These are phyloP conservation scores for Parasitella parasitica DNA, from an alignment of 371 early-diverging fungal genomes.

Conservation along the genomic window DNA sequence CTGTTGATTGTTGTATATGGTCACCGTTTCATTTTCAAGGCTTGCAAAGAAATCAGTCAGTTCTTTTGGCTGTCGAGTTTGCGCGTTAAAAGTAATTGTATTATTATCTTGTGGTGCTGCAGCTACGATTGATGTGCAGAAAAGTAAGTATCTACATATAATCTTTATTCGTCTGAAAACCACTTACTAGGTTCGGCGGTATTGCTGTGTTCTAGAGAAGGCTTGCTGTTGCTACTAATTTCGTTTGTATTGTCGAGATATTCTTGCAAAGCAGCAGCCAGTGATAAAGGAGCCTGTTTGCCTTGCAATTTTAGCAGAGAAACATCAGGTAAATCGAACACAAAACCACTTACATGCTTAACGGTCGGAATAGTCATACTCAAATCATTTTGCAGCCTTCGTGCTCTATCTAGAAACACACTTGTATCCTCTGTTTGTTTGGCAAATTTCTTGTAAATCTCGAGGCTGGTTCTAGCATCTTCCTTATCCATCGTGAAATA, in stretches of 20 bases:
- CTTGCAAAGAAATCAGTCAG: conserved; percentile 75
- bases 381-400: conserved; percentile 67
- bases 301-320: background rate
- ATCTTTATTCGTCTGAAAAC: background rate
- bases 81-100: conserved; percentile 3
- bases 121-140: background rate
- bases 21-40: conserved; percentile 62
- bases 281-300: conserved; percentile 38
- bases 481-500: conserved; percentile 87
- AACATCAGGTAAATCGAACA: too few relatives aligned
- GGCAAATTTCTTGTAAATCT: conserved; percentile 89
- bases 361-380: conserved; percentile 80
- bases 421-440: conserved; percentile 78
- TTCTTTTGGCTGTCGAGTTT: conserved; percentile 46
- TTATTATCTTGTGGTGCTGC: conserved; percentile 1
- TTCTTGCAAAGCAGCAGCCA: conserved; percentile 85
- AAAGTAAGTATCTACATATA: background rate
- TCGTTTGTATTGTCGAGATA: conserved; percentile 54
- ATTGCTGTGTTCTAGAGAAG: background rate
- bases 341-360: conserved; percentile 66
- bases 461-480: conserved; percentile 79
- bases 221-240: background rate
- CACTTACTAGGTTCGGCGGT: conserved; percentile 1
- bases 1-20: conserved; percentile 34
- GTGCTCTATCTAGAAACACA: conserved; percentile 79